Conservation (phyloP, 495 filamentous ascomycete genomes). For the Letharia lupina region DNA sequence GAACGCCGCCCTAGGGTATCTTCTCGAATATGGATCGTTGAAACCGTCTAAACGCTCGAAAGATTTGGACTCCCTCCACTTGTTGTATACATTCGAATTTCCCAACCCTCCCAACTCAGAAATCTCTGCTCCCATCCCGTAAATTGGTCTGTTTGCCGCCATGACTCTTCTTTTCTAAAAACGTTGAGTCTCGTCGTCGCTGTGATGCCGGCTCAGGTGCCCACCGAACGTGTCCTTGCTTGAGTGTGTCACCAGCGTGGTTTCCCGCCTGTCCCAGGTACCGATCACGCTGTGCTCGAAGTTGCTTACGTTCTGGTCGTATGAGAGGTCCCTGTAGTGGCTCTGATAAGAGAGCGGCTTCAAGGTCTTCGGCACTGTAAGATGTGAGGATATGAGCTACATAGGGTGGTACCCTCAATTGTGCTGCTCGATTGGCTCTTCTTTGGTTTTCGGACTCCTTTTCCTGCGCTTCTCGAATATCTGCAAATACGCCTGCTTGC, state of each 20-base stretch:
- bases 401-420: neutral
- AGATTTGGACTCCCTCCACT: neutral
- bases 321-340: neutral
- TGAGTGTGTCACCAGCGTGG: neutral
- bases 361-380: neutral
- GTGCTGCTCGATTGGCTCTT: neutral
- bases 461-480: neutral
- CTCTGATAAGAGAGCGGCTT: neutral
- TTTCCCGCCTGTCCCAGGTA: neutral
- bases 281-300: neutral
- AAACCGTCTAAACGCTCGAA: neutral
- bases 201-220: neutral
- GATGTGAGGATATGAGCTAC: neutral
- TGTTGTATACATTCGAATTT: neutral
- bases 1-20: neutral
- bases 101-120: neutral
- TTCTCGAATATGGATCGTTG: neutral
- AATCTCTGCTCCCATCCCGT: neutral
- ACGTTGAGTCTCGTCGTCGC: neutral
- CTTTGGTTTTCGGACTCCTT: neutral
- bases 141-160: neutral
- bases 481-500: neutral
- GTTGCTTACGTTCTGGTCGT: neutral
- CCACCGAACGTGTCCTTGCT: neutral
- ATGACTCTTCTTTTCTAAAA: neutral